phyloP scores from a whole-genome alignment of 805 yeast species.

The Candida nitratophila region DNA sequence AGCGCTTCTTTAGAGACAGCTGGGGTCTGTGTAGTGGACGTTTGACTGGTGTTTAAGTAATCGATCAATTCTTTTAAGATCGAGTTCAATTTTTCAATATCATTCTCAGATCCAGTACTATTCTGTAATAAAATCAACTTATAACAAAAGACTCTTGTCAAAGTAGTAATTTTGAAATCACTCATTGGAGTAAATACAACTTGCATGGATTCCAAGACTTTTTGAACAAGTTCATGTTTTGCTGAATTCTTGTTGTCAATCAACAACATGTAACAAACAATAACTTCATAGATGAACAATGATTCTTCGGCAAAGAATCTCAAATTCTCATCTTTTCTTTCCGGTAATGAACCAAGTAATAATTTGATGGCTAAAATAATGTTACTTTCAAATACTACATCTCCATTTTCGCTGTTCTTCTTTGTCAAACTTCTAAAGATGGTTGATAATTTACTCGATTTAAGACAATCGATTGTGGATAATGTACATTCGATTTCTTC shows the following conservation, averaged over 20 bases:
- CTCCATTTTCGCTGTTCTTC: conserved; percentile 11
- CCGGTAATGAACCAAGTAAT: conserved; percentile 28
- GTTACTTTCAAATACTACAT: conserved; percentile 15
- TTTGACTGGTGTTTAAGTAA: background rate
- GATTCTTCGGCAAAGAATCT: conserved; percentile 21
- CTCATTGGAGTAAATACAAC: conserved; percentile 13
- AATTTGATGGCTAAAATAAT: conserved; percentile 27
- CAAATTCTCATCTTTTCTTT: conserved; percentile 20
- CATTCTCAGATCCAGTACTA: conserved; percentile 11
- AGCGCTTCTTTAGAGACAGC: conserved; percentile 30
- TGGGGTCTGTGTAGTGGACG: conserved; percentile 1
- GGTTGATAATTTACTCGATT: conserved; percentile 53
- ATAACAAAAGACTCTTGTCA: conserved; percentile 38
- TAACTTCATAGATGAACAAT: conserved; percentile 24
- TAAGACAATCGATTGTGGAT: conserved; percentile 77
- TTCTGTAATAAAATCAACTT: conserved; percentile 40
- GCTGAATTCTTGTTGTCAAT: conserved; percentile 12
- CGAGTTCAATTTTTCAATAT: conserved; percentile 12
- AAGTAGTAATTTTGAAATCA: conserved; percentile 20
- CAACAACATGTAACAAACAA: conserved; percentile 24
- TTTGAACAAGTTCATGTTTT: conserved; percentile 12
- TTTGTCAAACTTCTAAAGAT: conserved; percentile 47
- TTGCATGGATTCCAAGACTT: conserved; percentile 17
- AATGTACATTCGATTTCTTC: conserved; percentile 85
- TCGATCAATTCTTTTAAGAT: background rate